A percentile compares a stretch with the other conserved stretches of the same genome.
Conservation (phyloP, 768 basidiomycete species). For the Pisolithus marmoratus region DNA sequence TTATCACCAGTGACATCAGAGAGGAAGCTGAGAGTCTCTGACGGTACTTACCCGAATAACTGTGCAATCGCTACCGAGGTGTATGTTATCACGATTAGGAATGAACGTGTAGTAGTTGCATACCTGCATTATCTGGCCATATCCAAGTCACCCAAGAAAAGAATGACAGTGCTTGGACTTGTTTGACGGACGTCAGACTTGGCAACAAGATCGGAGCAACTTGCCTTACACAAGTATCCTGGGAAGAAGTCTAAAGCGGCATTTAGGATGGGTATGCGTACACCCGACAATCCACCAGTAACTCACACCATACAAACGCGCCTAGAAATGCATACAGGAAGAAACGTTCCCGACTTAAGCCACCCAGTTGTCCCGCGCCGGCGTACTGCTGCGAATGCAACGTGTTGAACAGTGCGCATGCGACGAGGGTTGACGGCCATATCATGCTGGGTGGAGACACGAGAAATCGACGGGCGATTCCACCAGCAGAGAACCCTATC, state of each 20-base stretch:
- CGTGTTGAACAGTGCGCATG: slow-evolving; percentile 72
- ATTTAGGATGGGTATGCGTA: neutral
- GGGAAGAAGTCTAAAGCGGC: slow-evolving; percentile 35
- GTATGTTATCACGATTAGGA: slow-evolving; percentile 13
- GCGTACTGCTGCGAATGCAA: slow-evolving; percentile 65
- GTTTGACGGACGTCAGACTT: slow-evolving; percentile 15
- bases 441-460: slow-evolving; percentile 55
- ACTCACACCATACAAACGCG: slow-evolving; percentile 57
- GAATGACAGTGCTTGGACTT: slow-evolving; percentile 45
- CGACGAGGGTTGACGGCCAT: slow-evolving; percentile 74
- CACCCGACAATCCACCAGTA: neutral
- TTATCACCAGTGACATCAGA: slow-evolving; percentile 4
- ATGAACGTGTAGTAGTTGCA: slow-evolving; percentile 18
- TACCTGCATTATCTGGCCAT: slow-evolving; percentile 41
- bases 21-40: neutral
- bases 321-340: slow-evolving; percentile 60
- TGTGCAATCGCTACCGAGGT: slow-evolving; percentile 35
- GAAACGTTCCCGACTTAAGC: slow-evolving; percentile 71
- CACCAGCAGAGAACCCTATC: slow-evolving; percentile 82
- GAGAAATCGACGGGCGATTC: slow-evolving; percentile 68
- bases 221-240: slow-evolving; percentile 36
- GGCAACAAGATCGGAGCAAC: neutral
- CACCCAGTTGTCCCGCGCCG: slow-evolving; percentile 55
- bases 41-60: slow-evolving; percentile 38
- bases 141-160: slow-evolving; percentile 60